Percentiles rank a stretch among this genome's conserved stretches.
phyloP scores from a whole-genome alignment of 2,329 filamentous ascomycete species.

The Colletotrichum zoysiae region DNA sequence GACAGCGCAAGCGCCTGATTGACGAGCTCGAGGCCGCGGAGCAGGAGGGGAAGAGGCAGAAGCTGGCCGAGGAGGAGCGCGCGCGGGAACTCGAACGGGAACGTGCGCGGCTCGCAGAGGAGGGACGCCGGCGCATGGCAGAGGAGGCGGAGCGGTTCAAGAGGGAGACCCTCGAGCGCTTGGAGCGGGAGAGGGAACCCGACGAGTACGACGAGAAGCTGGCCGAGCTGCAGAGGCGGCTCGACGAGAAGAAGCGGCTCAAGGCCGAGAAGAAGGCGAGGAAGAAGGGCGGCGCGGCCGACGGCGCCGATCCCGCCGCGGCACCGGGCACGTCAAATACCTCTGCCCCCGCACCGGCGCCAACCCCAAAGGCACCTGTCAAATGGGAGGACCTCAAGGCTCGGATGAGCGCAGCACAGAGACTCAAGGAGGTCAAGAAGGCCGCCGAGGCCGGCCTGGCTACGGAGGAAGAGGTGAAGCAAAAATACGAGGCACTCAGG shows the following conservation, averaged over 20 bases:
- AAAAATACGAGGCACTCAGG: slow-evolving; percentile 42
- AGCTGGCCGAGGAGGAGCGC: slow-evolving; percentile 59
- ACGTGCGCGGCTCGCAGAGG: slow-evolving; percentile 52
- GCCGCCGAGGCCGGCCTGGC: slow-evolving; percentile 64
- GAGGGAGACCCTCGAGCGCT: slow-evolving; percentile 50
- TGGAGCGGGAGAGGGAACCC: slow-evolving; percentile 50
- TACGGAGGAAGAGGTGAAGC: slow-evolving; percentile 54
- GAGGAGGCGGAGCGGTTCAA: slow-evolving; percentile 56
- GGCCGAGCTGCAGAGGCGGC: slow-evolving; percentile 41
- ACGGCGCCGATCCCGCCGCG: background rate
- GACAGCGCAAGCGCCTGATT: slow-evolving; percentile 79
- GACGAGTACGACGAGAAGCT: slow-evolving; percentile 46
- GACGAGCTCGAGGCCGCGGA: slow-evolving; percentile 89
- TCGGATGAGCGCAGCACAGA: slow-evolving; percentile 49
- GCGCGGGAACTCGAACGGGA: slow-evolving; percentile 55
- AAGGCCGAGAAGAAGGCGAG: slow-evolving; percentile 54
- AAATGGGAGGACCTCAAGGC: slow-evolving; percentile 43
- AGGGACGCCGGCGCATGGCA: slow-evolving; percentile 50
- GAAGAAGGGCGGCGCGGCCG: slow-evolving; percentile 43
- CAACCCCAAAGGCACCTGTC: slow-evolving; percentile 23
- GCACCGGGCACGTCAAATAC: background rate
- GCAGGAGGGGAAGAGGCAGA: slow-evolving; percentile 71
- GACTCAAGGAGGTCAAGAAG: slow-evolving; percentile 65
- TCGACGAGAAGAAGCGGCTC: slow-evolving; percentile 55
- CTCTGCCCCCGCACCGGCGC: background rate